Evolutionary conservation across 371 early-diverging fungal genomes (phyloP).

Genomic region (Mucor indicus): DNA sequence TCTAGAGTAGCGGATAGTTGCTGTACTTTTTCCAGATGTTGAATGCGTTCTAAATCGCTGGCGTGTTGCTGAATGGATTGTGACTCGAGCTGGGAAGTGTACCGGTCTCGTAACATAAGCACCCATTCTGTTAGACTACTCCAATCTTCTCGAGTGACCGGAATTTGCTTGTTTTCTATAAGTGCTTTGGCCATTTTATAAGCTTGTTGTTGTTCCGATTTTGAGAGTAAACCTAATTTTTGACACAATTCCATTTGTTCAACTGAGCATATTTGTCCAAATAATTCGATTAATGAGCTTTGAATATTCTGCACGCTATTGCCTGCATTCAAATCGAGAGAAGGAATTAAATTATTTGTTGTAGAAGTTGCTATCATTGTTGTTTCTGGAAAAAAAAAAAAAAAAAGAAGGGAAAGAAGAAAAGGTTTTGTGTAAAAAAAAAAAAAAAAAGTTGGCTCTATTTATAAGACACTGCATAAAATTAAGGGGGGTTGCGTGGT

Average conservation of each 20-base stretch:
- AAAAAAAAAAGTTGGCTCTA: too few relatives aligned
- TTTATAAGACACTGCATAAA: too few relatives aligned
- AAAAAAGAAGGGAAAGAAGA: too few relatives aligned
- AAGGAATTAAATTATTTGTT: background rate
- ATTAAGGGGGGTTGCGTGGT: too few relatives aligned
- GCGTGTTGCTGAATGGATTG: slow-evolving; percentile 16
- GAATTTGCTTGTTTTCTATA: slow-evolving; percentile 15
- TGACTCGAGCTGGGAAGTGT: slow-evolving; percentile 16
- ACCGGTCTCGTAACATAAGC: slow-evolving; percentile 20
- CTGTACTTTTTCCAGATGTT: slow-evolving; percentile 19
- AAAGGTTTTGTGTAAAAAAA: too few relatives aligned
- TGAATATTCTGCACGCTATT: slow-evolving; percentile 5
- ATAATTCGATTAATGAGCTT: slow-evolving; percentile 17
- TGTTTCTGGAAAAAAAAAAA: too few relatives aligned
- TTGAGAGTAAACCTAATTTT: slow-evolving; percentile 15
- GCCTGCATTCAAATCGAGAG: background rate
- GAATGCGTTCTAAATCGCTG: slow-evolving; percentile 18
- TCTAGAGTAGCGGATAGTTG: slow-evolving; percentile 11
- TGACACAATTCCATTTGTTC: slow-evolving; percentile 30
- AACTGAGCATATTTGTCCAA: slow-evolving; percentile 22
- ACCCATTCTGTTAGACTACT: slow-evolving; percentile 23
- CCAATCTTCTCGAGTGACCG: slow-evolving; percentile 14
- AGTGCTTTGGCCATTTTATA: slow-evolving; percentile 19
- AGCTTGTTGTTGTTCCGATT: slow-evolving; percentile 23
- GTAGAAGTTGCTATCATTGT: too few relatives aligned